Evolutionary conservation across 2,329 filamentous ascomycete genomes (phyloP).

Genomic region (Botrytis sinoallii): DNA sequence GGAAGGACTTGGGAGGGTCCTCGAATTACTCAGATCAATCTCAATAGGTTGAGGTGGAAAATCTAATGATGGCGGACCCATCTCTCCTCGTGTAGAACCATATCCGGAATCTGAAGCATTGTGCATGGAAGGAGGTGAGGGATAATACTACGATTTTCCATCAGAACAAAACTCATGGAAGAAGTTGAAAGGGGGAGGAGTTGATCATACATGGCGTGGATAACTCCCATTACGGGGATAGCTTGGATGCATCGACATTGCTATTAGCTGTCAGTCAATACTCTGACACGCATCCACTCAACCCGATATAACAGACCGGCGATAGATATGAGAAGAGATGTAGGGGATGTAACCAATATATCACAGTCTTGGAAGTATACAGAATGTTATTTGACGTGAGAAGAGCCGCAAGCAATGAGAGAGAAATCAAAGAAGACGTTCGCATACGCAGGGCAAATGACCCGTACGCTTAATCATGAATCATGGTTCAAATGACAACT

Average conservation of each 20-base stretch:
- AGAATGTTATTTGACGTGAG: constrained; percentile 22
- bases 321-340: constrained; percentile 16
- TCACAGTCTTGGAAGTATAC: constrained; percentile 13
- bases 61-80: constrained; percentile 32
- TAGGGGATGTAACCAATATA: constrained; percentile 22
- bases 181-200: constrained; percentile 5
- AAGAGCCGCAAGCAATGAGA: constrained; percentile 19
- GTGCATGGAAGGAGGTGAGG: constrained; percentile 27
- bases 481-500: background rate
- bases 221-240: constrained; percentile 27
- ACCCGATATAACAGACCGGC: constrained; percentile 24
- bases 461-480: background rate
- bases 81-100: constrained; percentile 29
- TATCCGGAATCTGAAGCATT: constrained; percentile 27
- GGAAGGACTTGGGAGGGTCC: constrained; percentile 34
- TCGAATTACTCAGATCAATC: constrained; percentile 34
- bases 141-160: constrained; percentile 30
- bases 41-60: constrained; percentile 34
- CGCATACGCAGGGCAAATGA: constrained; percentile 5
- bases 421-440: background rate
- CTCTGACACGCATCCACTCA: constrained; percentile 4
- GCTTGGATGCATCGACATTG: constrained; percentile 32
- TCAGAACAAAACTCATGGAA: constrained; percentile 26
- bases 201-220: constrained; percentile 30
- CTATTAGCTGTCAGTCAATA: constrained; percentile 24